Conservation (phyloP, 2,329 filamentous ascomycete genomes). For the Aspergillus sp. region DNA sequence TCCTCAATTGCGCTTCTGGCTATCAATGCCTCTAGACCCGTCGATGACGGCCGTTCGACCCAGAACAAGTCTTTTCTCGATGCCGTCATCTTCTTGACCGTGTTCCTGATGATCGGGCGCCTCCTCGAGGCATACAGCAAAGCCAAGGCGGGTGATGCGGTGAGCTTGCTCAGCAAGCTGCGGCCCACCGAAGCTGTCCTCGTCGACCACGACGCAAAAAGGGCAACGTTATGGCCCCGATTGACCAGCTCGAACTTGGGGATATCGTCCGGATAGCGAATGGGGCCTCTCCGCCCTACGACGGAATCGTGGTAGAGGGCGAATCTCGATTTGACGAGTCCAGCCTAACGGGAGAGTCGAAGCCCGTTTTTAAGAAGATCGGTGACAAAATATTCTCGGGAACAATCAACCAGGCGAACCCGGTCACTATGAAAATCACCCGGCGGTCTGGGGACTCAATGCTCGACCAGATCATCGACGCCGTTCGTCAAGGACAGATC, state of each 20-base stretch:
- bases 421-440: constrained; percentile 36
- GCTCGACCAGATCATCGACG: constrained; percentile 44
- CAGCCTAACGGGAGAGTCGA: constrained; percentile 62
- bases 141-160: constrained; percentile 78
- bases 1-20: constrained; percentile 57
- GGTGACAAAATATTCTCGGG: constrained; percentile 42
- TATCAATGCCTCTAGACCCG: constrained; percentile 49
- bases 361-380: constrained; percentile 35
- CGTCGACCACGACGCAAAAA: constrained; percentile 32
- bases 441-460: constrained; percentile 42
- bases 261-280: constrained; percentile 69
- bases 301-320: constrained; percentile 58
- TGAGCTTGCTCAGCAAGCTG: constrained; percentile 70
- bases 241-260: constrained; percentile 67
- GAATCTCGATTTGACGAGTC: constrained; percentile 77
- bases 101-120: constrained; percentile 67
- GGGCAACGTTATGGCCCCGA: constrained; percentile 36
- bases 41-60: constrained; percentile 45
- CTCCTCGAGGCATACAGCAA: constrained; percentile 77
- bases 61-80: constrained; percentile 55
- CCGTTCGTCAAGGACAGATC: constrained; percentile 44
- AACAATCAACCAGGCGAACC: constrained; percentile 42
- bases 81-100: constrained; percentile 81
- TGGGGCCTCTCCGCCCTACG: constrained; percentile 76
- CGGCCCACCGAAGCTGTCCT: constrained; percentile 70